Evolutionary conservation across 164 flowering plant genomes (phyloP).

Genomic region (Stephania cephalantha): DNA sequence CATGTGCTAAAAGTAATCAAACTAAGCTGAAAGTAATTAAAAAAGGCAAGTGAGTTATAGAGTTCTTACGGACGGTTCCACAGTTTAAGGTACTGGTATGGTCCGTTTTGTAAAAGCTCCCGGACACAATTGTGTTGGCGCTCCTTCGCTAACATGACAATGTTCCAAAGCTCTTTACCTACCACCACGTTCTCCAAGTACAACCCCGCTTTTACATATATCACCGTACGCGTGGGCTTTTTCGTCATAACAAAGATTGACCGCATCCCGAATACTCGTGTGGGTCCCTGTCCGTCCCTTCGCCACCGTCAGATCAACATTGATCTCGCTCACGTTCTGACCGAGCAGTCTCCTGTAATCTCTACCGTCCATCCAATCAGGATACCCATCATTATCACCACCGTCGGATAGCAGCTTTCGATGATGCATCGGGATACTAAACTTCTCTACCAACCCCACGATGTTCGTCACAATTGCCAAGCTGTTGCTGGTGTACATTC

Average conservation of each 20-base stretch:
- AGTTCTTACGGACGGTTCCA: constrained; percentile 54
- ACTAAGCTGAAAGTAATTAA: too few relatives aligned
- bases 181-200: constrained; percentile 48
- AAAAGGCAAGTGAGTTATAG: not conserved
- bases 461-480: constrained; percentile 55
- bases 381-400: constrained; percentile 3
- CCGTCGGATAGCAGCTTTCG: constrained; percentile 25
- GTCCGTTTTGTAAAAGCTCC: constrained; percentile 43
- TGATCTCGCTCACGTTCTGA: constrained; percentile 16
- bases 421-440: constrained; percentile 37
- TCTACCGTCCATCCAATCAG: constrained; percentile 9
- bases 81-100: constrained; percentile 61
- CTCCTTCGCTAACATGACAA: constrained; percentile 62
- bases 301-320: constrained; percentile 43
- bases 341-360: constrained; percentile 39
- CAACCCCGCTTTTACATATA: constrained; percentile 52
- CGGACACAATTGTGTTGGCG: constrained; percentile 45
- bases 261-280: constrained; percentile 42
- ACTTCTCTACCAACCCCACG: constrained; percentile 20
- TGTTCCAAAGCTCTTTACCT: constrained; percentile 50
- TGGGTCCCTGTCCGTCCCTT: constrained; percentile 39
- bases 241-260: constrained; percentile 34
- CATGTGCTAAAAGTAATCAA: too few relatives aligned
- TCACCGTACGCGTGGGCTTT: constrained; percentile 38
- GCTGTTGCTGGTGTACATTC: constrained; percentile 59